phyloP scores from a whole-genome alignment of 1,284 basidiomycete species.

The Microbotryum intermedium region DNA sequence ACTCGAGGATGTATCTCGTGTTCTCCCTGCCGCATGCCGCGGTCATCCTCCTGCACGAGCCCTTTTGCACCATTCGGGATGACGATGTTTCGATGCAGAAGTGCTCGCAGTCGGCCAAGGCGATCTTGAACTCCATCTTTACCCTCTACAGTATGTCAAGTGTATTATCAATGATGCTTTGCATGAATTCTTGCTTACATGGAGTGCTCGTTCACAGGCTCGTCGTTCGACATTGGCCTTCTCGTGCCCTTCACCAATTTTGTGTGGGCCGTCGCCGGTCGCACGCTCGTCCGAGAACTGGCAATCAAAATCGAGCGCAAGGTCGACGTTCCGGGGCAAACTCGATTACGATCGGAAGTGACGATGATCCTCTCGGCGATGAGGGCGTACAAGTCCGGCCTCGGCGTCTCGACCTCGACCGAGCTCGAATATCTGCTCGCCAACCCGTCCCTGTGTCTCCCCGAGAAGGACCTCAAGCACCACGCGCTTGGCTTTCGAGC shows the following conservation, averaged over 20 bases:
- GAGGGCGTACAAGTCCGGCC: too few species aligned
- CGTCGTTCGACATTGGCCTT: constrained; percentile 9
- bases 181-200: not conserved
- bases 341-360: too few species aligned
- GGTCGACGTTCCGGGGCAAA: too few species aligned
- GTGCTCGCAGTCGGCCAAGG: constrained; percentile 21
- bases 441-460: too few species aligned
- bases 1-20: constrained; percentile 9
- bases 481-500: too few species aligned
- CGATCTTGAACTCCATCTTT: constrained; percentile 24
- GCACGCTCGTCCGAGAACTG: not conserved
- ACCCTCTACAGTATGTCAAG: constrained; percentile 13
- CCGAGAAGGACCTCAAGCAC: too few species aligned
- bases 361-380: too few species aligned
- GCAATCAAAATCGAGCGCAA: not conserved
- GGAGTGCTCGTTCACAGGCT: constrained; percentile 2
- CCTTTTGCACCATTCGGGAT: constrained; percentile 14
- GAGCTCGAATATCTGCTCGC: too few species aligned
- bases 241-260: constrained; percentile 11
- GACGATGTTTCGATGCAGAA: constrained; percentile 20
- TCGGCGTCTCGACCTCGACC: too few species aligned
- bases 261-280: constrained; percentile 12
- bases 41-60: constrained; percentile 29
- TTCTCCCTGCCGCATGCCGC: constrained; percentile 10
- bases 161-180: not conserved